Evolutionary conservation across 495 filamentous ascomycete genomes (phyloP), one percentile per base, ranked within the genome.

Genomic region (Cercophora newfieldiana): DNA sequence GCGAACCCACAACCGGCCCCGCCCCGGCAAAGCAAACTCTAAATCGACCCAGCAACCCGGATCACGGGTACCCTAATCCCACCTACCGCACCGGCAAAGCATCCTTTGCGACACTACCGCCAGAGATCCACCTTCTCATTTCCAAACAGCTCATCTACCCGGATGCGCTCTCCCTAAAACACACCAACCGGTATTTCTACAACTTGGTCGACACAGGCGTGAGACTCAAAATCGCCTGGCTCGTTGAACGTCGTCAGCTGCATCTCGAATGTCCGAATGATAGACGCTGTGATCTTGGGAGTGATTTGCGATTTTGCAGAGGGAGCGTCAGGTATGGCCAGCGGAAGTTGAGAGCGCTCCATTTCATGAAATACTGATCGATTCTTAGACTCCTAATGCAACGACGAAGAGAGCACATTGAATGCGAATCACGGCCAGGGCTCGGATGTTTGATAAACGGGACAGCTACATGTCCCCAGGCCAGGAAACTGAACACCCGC

Each of bases 121-220:
- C 86, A 24, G 89, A 91, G 70, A 82, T 91, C 28, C 89, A 90
- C 66, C 71, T 83, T 19, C 73, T 83, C 28, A 83, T 88, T 60
- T 68, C 77, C 37, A 67, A 69, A 10, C 74, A 83, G 55, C 84
- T 87, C 60, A 81, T 77, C 22, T 87, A 88, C 63, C 86, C 86
- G 1, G 85, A 88, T 65, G 84, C 85, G 1, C 79, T 82, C 29
- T 88, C 72, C 1, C 77, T 91, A 22, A 90, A 90, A 66, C 87
- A 90, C 71, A 85, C 82, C 28, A 84, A 74, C 66, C 83, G 83
- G 47, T 83, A 89, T 68, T 88, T 91, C 71, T 87, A 86, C 73
- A 68, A 68, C n/a, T 71, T 88, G 1, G 87, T 90, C 55, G 85
- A 89, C 68, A 91, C 88, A 1, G 88, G 87, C 12, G 83, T 90